These are phyloP conservation scores for Stereum hirsutum DNA, from an alignment of 1,284 basidiomycete species.

Conservation along the genomic window DNA sequence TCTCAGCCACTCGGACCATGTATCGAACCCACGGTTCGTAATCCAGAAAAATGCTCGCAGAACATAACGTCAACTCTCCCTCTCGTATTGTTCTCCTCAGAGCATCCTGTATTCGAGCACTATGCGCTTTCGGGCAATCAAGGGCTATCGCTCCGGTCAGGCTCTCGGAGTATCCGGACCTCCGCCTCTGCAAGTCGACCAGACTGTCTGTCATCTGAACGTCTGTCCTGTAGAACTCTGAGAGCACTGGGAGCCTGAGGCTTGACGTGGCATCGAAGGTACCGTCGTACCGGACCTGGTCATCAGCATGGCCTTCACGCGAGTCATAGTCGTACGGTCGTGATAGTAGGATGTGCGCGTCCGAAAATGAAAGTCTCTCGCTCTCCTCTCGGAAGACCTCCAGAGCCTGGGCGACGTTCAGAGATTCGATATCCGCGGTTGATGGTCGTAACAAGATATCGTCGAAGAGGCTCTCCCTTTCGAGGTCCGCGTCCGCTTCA, in stretches of 20 bases:
- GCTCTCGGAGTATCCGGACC: no score
- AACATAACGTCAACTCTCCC: conserved; percentile 18
- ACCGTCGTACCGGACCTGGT: neutral
- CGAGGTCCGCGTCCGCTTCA: no score
- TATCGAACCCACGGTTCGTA: conserved; percentile 62
- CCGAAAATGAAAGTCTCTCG: no score
- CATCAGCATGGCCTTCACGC: neutral
- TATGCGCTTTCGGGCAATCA: conserved; percentile 31
- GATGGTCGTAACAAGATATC: neutral
- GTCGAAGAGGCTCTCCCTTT: neutral
- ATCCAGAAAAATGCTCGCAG: conserved; percentile 45
- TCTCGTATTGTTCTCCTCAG: conserved; percentile 28
- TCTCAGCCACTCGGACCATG: conserved; percentile 45
- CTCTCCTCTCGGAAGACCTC: no score
- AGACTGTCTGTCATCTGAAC: no score
- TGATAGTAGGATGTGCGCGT: no score
- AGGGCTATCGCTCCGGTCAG: no score
- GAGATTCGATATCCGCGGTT: no score
- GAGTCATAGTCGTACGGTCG: no score
- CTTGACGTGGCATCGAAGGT: neutral
- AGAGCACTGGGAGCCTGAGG: neutral
- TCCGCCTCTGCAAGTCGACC: no score
- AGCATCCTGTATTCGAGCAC: conserved; percentile 31
- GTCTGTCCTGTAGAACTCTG: neutral
- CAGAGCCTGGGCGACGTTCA: no score